These are phyloP conservation scores for Apiotrichum brassicae DNA, from an alignment of 1,284 basidiomycete species.

Conservation along the genomic window DNA sequence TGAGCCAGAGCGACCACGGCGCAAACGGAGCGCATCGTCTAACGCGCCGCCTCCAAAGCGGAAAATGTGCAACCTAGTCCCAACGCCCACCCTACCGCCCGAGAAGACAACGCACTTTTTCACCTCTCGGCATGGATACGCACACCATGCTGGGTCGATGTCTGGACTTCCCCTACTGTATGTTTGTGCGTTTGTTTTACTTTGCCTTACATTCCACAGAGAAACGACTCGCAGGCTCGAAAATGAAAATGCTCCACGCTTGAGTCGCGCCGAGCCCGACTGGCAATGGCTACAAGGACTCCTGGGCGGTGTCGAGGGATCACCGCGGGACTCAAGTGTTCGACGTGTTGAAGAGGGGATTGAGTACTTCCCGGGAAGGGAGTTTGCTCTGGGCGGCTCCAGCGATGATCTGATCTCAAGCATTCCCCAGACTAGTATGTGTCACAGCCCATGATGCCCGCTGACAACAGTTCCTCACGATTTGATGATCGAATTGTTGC, in stretches of 20 bases:
- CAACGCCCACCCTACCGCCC: not conserved
- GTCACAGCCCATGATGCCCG: not conserved
- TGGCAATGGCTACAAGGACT: constrained; percentile 12
- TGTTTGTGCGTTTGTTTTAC: too few species aligned
- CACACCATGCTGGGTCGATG: constrained; percentile 11
- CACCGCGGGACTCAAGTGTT: not conserved
- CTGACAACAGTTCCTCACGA: constrained; percentile 1
- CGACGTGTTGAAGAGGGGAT: not conserved
- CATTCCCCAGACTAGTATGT: constrained; percentile 1
- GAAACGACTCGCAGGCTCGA: not conserved
- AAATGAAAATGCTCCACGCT: too few species aligned
- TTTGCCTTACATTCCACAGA: too few species aligned
- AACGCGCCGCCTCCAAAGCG: too few species aligned
- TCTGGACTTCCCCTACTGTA: constrained; percentile 15
- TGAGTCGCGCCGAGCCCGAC: constrained; percentile 5
- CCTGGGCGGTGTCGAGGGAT: not conserved
- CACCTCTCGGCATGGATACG: constrained; percentile 4
- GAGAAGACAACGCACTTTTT: constrained; percentile 6
- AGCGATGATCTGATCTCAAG: constrained; percentile 3
- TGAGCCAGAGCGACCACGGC: too few species aligned
- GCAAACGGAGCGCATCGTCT: too few species aligned
- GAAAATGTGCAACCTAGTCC: not conserved
- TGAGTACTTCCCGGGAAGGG: constrained; percentile 9
- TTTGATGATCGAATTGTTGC: constrained; percentile 2
- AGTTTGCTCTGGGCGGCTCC: not conserved